Percentiles rank a stretch among this genome's conserved stretches.
These are phyloP conservation scores for Dendryphion nanum DNA, from an alignment of 2,329 filamentous ascomycete genomes.

Conservation along the genomic window DNA sequence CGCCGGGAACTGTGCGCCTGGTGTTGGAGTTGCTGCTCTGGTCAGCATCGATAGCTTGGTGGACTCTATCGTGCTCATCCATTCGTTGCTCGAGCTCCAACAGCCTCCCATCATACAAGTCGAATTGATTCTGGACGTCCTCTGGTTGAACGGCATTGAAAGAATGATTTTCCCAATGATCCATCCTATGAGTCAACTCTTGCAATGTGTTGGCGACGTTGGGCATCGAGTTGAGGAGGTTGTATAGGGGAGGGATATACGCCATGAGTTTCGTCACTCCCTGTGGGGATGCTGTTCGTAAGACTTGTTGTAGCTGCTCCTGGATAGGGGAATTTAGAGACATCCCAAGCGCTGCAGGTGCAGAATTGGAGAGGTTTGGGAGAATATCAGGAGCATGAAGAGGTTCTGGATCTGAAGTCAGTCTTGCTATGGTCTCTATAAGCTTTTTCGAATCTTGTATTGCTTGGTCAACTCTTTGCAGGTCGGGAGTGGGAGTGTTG, in stretches of 20 bases:
- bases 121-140: slow-evolving; percentile 66
- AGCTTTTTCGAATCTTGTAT: slow-evolving; percentile 36
- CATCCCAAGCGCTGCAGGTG: slow-evolving; percentile 18
- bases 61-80: slow-evolving; percentile 40
- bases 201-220: slow-evolving; percentile 51
- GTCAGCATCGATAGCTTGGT: slow-evolving; percentile 29
- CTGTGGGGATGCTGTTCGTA: slow-evolving; percentile 31
- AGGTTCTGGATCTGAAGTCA: slow-evolving; percentile 23
- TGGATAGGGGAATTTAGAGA: slow-evolving; percentile 26
- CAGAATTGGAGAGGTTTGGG: slow-evolving; percentile 16
- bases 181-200: slow-evolving; percentile 64
- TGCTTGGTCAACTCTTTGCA: slow-evolving; percentile 32
- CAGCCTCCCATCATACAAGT: slow-evolving; percentile 64
- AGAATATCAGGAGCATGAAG: slow-evolving; percentile 12
- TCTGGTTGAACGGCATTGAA: slow-evolving; percentile 67
- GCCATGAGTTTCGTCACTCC: slow-evolving; percentile 34
- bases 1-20: slow-evolving; percentile 28
- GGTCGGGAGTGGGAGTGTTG: slow-evolving; percentile 43
- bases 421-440: slow-evolving; percentile 26
- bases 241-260: slow-evolving; percentile 36
- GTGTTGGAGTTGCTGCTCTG: slow-evolving; percentile 24
- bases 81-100: slow-evolving; percentile 64
- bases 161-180: slow-evolving; percentile 68
- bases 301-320: slow-evolving; percentile 30
- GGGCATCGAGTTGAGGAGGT: slow-evolving; percentile 38